Conservation (phyloP, 192 early-diverging fungal species). For the Backusella circina region DNA sequence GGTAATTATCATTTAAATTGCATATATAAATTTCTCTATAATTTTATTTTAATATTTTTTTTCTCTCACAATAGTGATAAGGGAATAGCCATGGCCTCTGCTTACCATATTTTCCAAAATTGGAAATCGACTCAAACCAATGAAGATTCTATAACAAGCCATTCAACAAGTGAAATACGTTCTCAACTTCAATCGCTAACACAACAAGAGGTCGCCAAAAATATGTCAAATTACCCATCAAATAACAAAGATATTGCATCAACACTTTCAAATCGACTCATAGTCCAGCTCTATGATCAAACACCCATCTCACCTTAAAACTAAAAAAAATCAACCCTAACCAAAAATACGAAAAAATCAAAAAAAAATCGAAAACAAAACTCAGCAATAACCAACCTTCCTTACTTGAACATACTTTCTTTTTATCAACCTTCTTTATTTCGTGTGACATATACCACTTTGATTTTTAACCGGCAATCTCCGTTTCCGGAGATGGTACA, state of each 20-base stretch:
- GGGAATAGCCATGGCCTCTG: slow-evolving; percentile 32
- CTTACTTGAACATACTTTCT: neutral
- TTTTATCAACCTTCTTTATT: neutral
- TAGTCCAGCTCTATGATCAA: slow-evolving; percentile 28
- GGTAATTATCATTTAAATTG: slow-evolving; percentile 11
- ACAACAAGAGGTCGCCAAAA: slow-evolving; percentile 5
- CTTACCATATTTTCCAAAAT: slow-evolving; percentile 30
- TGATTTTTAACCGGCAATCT: neutral
- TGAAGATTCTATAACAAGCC: neutral
- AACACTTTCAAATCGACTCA: slow-evolving; percentile 15
- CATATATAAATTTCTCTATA: neutral
- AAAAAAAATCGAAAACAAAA: neutral
- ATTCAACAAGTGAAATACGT: neutral
- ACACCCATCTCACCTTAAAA: slow-evolving; percentile 18
- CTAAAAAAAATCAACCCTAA: neutral
- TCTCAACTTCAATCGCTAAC: slow-evolving; percentile 10
- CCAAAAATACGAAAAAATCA: neutral
- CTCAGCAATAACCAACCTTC: neutral
- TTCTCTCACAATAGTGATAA: slow-evolving; percentile 25
- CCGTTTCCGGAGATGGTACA: neutral
- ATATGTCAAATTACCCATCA: slow-evolving; percentile 8
- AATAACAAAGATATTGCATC: slow-evolving; percentile 18
- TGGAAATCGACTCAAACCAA: slow-evolving; percentile 19
- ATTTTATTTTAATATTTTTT: neutral
- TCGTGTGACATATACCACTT: slow-evolving; percentile 2